Percentiles rank a stretch among this genome's conserved stretches.
phyloP scores from a whole-genome alignment of 805 yeast genomes.

The Metschnikowia gruessii region DNA sequence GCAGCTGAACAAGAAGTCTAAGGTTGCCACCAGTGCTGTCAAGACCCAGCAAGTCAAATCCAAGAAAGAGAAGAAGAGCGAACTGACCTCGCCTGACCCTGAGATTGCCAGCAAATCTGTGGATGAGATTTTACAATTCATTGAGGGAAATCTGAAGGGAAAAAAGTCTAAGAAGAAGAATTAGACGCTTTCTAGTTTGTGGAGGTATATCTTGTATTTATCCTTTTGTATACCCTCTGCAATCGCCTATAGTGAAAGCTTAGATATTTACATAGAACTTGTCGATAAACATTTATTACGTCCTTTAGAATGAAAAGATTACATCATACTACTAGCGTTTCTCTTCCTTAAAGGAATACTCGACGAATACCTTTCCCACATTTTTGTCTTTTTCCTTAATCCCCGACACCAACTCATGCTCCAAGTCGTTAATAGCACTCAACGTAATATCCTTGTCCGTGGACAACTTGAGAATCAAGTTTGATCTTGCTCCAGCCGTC shows the following conservation, averaged over 20 bases:
- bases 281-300: conserved; percentile 1
- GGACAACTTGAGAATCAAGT: conserved; percentile 31
- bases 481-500: conserved; percentile 58
- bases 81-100: conserved; percentile 37
- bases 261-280: conserved; percentile 3
- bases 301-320: background rate
- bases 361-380: conserved; percentile 20
- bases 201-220: conserved; percentile 10
- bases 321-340: background rate
- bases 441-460: conserved; percentile 25
- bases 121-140: conserved; percentile 69
- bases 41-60: conserved; percentile 21
- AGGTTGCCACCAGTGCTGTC: conserved; percentile 19
- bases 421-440: conserved; percentile 10
- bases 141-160: conserved; percentile 50
- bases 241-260: background rate
- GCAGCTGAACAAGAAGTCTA: conserved; percentile 20
- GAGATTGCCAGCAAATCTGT: conserved; percentile 62
- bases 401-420: conserved; percentile 16
- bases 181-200: conserved; percentile 1
- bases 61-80: conserved; percentile 17
- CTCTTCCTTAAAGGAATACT: conserved; percentile 8
- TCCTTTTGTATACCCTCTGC: conserved; percentile 4
- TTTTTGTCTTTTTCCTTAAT: conserved; percentile 14
- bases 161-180: conserved; percentile 22